Conservation (phyloP, 345 rosid genomes). For the Citrus glauca region DNA sequence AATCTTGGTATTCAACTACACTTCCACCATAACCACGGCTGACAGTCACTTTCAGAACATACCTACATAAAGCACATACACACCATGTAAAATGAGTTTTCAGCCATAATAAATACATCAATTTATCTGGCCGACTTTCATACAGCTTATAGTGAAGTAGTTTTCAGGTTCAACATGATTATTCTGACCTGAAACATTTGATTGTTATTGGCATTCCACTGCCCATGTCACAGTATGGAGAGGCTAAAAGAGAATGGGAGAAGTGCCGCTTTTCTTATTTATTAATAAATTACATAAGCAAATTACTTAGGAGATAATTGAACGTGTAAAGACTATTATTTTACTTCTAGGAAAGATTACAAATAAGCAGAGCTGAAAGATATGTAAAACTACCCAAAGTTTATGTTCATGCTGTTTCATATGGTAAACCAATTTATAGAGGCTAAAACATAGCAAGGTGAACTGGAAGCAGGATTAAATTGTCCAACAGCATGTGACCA, state of each 20-base stretch:
- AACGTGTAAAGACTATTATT: neutral
- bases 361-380: neutral
- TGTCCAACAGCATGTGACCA: neutral
- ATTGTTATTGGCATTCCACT: neutral
- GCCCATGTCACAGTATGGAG: neutral
- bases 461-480: neutral
- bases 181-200: neutral
- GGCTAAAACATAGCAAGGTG: neutral
- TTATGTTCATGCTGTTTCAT: neutral
- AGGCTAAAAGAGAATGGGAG: neutral
- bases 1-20: slow-evolving; percentile 88
- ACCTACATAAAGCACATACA: slow-evolving; percentile 45
- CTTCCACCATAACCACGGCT: slow-evolving; percentile 92
- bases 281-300: neutral
- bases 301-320: neutral
- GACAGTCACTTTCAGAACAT: slow-evolving; percentile 88
- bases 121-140: neutral
- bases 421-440: too few relatives aligned
- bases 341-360: neutral
- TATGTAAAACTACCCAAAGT: neutral
- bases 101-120: neutral
- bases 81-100: neutral
- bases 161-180: neutral
- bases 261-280: neutral
- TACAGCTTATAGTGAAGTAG: neutral